Conservation (phyloP, 2,329 filamentous ascomycete genomes). For the Trichoderma endophyticum region DNA sequence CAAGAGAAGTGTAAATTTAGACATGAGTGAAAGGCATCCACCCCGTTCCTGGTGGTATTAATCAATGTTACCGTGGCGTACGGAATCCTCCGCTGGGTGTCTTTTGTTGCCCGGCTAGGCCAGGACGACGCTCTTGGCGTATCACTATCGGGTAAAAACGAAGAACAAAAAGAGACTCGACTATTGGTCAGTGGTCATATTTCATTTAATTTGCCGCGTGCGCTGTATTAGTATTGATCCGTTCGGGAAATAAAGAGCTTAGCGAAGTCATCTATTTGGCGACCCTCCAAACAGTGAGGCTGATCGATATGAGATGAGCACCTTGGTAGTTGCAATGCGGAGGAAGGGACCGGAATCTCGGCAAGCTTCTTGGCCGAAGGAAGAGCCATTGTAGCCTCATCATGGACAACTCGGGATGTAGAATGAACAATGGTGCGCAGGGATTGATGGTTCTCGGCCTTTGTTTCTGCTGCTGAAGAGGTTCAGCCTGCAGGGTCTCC, state of each 20-base stretch:
- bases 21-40: background rate
- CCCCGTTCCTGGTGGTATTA: background rate
- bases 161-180: background rate
- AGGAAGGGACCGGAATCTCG: background rate
- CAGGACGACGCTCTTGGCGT: background rate
- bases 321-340: background rate
- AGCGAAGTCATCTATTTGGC: background rate
- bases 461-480: background rate
- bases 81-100: background rate
- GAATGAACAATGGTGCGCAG: background rate
- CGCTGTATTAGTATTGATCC: background rate
- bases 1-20: background rate
- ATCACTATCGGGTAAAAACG: background rate
- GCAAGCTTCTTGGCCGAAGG: background rate
- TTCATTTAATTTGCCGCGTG: background rate
- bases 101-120: background rate
- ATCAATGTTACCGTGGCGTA: background rate
- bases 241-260: conserved; percentile 1
- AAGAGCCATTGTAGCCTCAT: background rate
- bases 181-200: background rate
- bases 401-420: no score
- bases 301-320: conserved; percentile 3
- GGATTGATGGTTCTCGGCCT: background rate
- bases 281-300: background rate
- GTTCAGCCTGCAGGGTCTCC: background rate